Evolutionary conservation across 805 yeast genomes (phyloP), one percentile per base, ranked within the genome.

Genomic region (Saccharomycopsis fermentans): DNA sequence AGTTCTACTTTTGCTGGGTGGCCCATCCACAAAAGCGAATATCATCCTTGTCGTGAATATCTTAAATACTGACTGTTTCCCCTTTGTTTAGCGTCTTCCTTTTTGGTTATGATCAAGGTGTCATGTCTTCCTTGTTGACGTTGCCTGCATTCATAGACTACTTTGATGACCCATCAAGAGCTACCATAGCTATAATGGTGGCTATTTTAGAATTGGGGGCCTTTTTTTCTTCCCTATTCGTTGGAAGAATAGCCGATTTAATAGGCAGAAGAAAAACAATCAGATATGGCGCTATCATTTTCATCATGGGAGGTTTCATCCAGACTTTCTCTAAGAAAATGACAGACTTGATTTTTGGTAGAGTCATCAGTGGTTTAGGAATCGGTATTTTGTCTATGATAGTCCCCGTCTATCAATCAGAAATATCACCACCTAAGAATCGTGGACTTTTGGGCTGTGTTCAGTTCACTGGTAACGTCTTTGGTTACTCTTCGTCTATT

Each of bases 191-290:
- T 21, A 81, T 92, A 2, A 86, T 90, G 79, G 94, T 90, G 12
- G 90, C 96, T 16, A 86, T 90, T 58, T 74, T 90, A 57, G 97
- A 90, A 71, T 78, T 90, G 34, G 97, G 97, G 50, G 96, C 97
- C 0, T 74, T 90, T 68, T 71, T 87, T 0, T 83, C 92, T 2
- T 87, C 96, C 3, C 73, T 91, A n/a, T 68, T 81, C 55, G 89
- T 90, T 1, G 94, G 96, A 1, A 74, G 81, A 58, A 71, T 90
- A 16, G 87, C 91, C 50, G 97, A 91, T 68, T 77, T 74, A 60
- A 77, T 86, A 61, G 97, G 97, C 9, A 78, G 96, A 56, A 78
- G 94, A 43, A 74, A 82, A 52, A 86, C 96, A 1, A 89, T 92
- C 52, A 71, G 90, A 58, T 77, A 83, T 57, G 97, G 97, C 4